Base-by-base conservation (phyloP, 805 yeast genomes). In the Barnettozyma wickerhamii region DNA sequence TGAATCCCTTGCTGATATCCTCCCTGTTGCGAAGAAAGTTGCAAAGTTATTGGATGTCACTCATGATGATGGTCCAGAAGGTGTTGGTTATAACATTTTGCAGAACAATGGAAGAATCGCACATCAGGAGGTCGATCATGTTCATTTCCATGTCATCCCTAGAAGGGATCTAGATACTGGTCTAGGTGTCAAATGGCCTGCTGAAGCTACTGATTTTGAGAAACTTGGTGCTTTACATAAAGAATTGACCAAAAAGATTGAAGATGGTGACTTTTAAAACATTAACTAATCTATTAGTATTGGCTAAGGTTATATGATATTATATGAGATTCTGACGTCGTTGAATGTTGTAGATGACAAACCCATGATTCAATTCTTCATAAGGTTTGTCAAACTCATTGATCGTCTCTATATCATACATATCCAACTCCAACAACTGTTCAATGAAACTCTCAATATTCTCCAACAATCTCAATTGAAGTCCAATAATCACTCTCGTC, bases 71-170 rank as follows among this genome's bases (percentile, higher is more conserved):
- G 77, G 84, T 29, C 73, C 77, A 13, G 74, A 72, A 10, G 87
- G 88, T 15, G 71, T 65, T 37, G 95, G 95, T 33, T 91, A 91
- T 73, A 91, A 91, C 59, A 61, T 91, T 17, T 69, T 91, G 50
- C 98, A 90, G 64, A 93, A 91, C 72, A 93, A 91, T 53, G 98
- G 98, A 37, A 68, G 86, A 59, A 81, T 90, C 57, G 99, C 98
- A 10, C 98, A 93, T 60, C 99, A 91, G 68, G 83, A 75, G 41
- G 98, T 93, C 42, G 93, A 85, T 52, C 99, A 91, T 61, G 97
- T 93, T 43, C 99, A 91, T 63, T 85, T 93, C 75, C 99, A 91
- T 63, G 77, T 91, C 62, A 91, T 91, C 59, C 99, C 99, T 37
- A 91, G 91, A 74, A 74, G 74, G 44, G 81, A 80, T 53, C 68